These are phyloP conservation scores for Zygoascus biomembranicola DNA, from an alignment of 805 yeast genomes.

Conservation along the genomic window DNA sequence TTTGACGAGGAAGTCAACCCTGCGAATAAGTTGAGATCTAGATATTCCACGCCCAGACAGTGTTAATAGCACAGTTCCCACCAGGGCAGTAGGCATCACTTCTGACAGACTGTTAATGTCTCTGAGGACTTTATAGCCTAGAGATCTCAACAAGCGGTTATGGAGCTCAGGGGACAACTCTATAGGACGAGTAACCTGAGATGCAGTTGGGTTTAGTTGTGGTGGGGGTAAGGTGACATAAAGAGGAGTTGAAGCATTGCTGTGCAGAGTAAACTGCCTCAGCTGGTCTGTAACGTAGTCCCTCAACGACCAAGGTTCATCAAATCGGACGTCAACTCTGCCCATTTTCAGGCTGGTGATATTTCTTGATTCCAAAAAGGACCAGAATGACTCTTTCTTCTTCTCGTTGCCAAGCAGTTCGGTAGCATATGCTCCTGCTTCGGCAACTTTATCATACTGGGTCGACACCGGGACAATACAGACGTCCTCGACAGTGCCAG, in stretches of 20 bases:
- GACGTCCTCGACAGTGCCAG: conserved; percentile 34
- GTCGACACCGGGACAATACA: conserved; percentile 49
- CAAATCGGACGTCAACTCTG: conserved; percentile 34
- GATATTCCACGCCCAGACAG: conserved; percentile 34
- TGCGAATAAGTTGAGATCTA: conserved; percentile 25
- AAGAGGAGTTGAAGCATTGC: conserved; percentile 3
- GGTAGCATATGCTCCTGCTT: conserved; percentile 43
- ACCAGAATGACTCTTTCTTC: conserved; percentile 41
- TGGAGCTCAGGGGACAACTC: conserved; percentile 6
- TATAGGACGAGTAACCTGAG: not conserved
- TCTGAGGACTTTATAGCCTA: conserved; percentile 46
- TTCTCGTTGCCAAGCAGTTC: conserved; percentile 53
- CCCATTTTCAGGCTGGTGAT: conserved; percentile 31
- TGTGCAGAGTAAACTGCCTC: not conserved
- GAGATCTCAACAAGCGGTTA: conserved; percentile 33
- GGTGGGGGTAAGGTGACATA: not conserved
- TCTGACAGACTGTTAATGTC: conserved; percentile 44
- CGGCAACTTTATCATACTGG: conserved; percentile 53
- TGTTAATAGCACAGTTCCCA: conserved; percentile 39
- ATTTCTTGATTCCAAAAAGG: conserved; percentile 28
- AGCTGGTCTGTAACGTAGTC: conserved; percentile 27
- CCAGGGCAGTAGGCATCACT: conserved; percentile 46
- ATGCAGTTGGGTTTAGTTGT: conserved; percentile 1
- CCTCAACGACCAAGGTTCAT: conserved; percentile 35
- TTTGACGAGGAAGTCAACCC: conserved; percentile 30